A percentile compares a stretch with the other conserved stretches of the same genome.
phyloP scores from a whole-genome alignment of 1,139 yeast species.

The Kodamaea alishanica region DNA sequence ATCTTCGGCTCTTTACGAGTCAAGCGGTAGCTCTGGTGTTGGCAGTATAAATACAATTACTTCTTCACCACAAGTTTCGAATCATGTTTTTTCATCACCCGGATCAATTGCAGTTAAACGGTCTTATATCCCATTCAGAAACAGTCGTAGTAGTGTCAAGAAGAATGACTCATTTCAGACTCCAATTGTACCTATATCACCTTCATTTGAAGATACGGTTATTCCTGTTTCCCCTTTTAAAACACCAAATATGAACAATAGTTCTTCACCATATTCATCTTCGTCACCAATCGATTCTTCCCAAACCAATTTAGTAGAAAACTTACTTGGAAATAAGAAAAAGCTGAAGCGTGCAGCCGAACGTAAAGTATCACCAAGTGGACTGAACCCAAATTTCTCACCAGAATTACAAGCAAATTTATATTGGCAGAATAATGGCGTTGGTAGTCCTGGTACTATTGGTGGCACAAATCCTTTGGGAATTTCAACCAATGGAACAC shows the following conservation, averaged over 20 bases:
- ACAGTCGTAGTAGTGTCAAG: constrained; percentile 21
- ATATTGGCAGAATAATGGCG: constrained; percentile 8
- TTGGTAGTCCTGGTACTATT: constrained; percentile 6
- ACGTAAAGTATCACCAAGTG: background rate
- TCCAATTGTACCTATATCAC: constrained; percentile 15
- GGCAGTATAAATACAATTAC: too few species aligned
- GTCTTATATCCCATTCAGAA: constrained; percentile 46
- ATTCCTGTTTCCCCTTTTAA: constrained; percentile 10
- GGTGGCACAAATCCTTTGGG: constrained; percentile 5
- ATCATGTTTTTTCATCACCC: constrained; percentile 5
- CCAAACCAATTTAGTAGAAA: constrained; percentile 7
- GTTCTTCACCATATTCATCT: too few species aligned
- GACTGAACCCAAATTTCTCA: constrained; percentile 6
- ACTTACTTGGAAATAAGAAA: constrained; percentile 29
- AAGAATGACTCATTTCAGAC: constrained; percentile 15
- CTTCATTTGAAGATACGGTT: constrained; percentile 9
- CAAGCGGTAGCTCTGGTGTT: too few species aligned
- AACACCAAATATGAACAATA: constrained; percentile 7
- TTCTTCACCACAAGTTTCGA: constrained; percentile 10
- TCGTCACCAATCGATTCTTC: constrained; percentile 3
- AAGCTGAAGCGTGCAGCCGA: constrained; percentile 13
- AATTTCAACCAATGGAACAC: constrained; percentile 3
- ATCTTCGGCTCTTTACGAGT: too few species aligned
- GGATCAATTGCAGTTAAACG: constrained; percentile 23
- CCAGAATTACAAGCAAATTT: constrained; percentile 8